Evolutionary conservation across 352 stramenopile genomes (phyloP).

Genomic region (Phytopythium oedochilum): DNA sequence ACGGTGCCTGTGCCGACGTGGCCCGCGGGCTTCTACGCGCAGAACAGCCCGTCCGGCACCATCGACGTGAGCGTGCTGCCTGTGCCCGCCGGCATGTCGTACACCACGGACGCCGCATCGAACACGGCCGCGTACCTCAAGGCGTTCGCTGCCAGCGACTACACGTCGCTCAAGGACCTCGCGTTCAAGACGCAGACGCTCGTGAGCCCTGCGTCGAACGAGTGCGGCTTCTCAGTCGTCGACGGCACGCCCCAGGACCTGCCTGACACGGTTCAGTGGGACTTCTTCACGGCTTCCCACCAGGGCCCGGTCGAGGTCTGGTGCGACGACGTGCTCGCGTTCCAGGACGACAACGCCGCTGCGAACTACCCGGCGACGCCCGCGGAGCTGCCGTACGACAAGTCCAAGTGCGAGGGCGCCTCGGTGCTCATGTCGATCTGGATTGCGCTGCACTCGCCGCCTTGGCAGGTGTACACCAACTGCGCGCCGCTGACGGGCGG

Average conservation of each 20-base stretch:
- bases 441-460: slow-evolving; percentile 23
- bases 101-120: slow-evolving; percentile 12
- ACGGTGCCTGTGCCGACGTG: slow-evolving; percentile 33
- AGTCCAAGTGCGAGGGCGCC: slow-evolving; percentile 19
- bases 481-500: slow-evolving; percentile 8
- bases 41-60: slow-evolving; percentile 35
- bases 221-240: slow-evolving; percentile 10
- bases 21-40: slow-evolving; percentile 22
- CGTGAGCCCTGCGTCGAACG: slow-evolving; percentile 17
- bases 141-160: slow-evolving; percentile 17
- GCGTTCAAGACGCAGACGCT: slow-evolving; percentile 14
- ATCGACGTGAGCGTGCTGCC: slow-evolving; percentile 34
- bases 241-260: slow-evolving; percentile 5
- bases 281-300: slow-evolving; percentile 15
- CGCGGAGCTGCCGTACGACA: slow-evolving; percentile 17
- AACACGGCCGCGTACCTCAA: slow-evolving; percentile 20
- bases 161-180: slow-evolving; percentile 12
- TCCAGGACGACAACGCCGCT: slow-evolving; percentile 22
- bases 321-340: slow-evolving; percentile 24
- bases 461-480: slow-evolving; percentile 34
- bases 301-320: slow-evolving; percentile 27
- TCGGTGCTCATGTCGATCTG: slow-evolving; percentile 18
- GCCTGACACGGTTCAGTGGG: slow-evolving; percentile 18
- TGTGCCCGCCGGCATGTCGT: slow-evolving; percentile 39
- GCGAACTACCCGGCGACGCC: slow-evolving; percentile 10